Conservation (phyloP, 2,329 filamentous ascomycete genomes). For the Monosporascus sp. region DNA sequence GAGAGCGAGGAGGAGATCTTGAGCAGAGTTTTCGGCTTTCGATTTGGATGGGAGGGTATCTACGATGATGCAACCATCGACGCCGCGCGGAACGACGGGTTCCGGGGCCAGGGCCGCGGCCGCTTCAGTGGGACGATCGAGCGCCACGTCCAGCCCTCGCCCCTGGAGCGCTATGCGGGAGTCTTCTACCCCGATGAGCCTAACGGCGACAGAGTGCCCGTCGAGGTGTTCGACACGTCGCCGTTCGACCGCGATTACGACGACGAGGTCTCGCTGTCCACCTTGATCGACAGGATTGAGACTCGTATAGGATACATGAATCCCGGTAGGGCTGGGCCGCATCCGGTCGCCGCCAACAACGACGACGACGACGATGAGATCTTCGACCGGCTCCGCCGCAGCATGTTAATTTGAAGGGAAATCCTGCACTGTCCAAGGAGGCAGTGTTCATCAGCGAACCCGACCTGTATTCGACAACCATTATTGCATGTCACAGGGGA, state of each 20-base stretch:
- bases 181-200: conserved; percentile 12
- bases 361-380: not conserved
- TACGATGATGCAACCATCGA: conserved; percentile 27
- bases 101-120: conserved; percentile 29
- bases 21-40: conserved; percentile 27
- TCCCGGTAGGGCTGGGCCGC: too few relatives aligned
- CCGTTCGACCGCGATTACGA: conserved; percentile 1
- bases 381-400: not conserved
- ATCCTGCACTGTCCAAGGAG: too few relatives aligned
- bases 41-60: conserved; percentile 30
- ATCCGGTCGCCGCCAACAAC: too few relatives aligned
- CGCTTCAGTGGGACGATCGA: conserved; percentile 35
- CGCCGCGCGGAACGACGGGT: conserved; percentile 31
- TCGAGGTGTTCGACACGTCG: conserved; percentile 1
- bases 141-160: conserved; percentile 1
- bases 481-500: too few relatives aligned
- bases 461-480: too few relatives aligned
- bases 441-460: too few relatives aligned
- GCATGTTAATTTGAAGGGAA: too few relatives aligned
- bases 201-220: conserved; percentile 27
- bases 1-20: conserved; percentile 26
- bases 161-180: conserved; percentile 3
- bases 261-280: too few relatives aligned
- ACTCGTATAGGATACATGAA: too few relatives aligned
- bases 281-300: too few relatives aligned